Percentiles rank a stretch among this genome's conserved stretches.
These are phyloP conservation scores for Thraustochytrium sp. DNA, from an alignment of 352 stramenopile species.

Conservation along the genomic window DNA sequence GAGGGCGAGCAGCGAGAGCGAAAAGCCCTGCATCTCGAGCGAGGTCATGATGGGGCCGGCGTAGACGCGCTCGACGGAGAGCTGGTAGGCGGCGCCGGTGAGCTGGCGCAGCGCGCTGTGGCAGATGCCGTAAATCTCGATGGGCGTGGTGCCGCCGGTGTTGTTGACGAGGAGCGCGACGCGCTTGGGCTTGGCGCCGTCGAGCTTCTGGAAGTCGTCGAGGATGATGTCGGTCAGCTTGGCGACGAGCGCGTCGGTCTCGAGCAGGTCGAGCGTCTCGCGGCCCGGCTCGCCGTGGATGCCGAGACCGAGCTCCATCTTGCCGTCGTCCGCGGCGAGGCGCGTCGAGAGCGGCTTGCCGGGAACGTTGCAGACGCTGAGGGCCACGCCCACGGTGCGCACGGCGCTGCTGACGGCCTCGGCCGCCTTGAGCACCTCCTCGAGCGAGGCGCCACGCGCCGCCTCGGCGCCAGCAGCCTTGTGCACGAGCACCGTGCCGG, in stretches of 20 bases:
- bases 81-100: constrained; percentile 53
- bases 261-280: constrained; percentile 57
- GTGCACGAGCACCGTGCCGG: constrained; percentile 92
- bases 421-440: constrained; percentile 62
- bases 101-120: constrained; percentile 67
- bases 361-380: constrained; percentile 87
- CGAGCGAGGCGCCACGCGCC: constrained; percentile 59
- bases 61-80: constrained; percentile 74
- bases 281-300: constrained; percentile 88
- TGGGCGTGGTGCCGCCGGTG: constrained; percentile 83
- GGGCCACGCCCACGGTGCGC: constrained; percentile 86
- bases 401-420: constrained; percentile 64
- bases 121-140: constrained; percentile 90
- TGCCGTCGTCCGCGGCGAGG: not conserved
- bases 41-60: constrained; percentile 93
- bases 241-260: constrained; percentile 57
- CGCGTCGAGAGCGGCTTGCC: constrained; percentile 52
- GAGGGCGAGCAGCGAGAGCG: constrained; percentile 68
- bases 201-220: not conserved
- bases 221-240: constrained; percentile 33
- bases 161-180: constrained; percentile 90
- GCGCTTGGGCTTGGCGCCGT: not conserved
- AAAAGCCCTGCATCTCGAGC: constrained; percentile 93
- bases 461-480: constrained; percentile 82
- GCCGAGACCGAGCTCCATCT: constrained; percentile 87